Evolutionary conservation across 495 filamentous ascomycete genomes (phyloP), one percentile per base, ranked within the genome.

Genomic region (Hyaloscypha hepaticicola): DNA sequence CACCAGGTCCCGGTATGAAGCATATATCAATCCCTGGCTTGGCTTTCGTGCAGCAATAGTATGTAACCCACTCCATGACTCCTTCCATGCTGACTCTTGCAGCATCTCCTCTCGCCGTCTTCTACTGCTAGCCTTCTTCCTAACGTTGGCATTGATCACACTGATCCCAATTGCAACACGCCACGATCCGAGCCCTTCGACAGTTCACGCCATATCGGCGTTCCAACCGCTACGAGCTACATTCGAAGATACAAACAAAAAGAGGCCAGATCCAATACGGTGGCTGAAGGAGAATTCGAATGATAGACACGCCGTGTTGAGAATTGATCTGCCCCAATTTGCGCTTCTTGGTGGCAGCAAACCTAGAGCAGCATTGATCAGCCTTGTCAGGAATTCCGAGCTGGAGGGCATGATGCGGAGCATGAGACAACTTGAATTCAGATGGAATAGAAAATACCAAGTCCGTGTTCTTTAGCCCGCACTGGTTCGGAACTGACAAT

Each of bases 361-460:
- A 48, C 67, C 67, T 26, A 31, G 53, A 51, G 95, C 95, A 58
- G 96, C 95, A 5, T 81, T 99, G 55, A 85, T 99, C 66, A 86
- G 89, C n/a, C 83, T 99, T 21, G 95, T 97, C 48, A 86, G 95
- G 59, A 97, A 99, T 69, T 84, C 88, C 67, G 95, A 99, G 77
- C 73, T 97, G 16, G 72, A 85, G 26, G 90, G 88, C 19, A 87
- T 97, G 80, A 74, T 97, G 34, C 83, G 85, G 68, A 87, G 89
- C 11, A 99, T 99, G 87, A 77, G 78, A 27, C 92, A 97, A 71
- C 79, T 97, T 61, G 95, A 99, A 77, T 79, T 88, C 61, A 96
- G 91, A n/a, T 99, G 92, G 90, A 99, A 99, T 74, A 80, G 84
- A 78, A 99, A 70, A 55, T 70, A 66, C 52, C 45, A 68, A 52